A percentile compares a stretch with the other conserved stretches of the same genome.
Evolutionary conservation across 331 rosid species (phyloP).

Genomic region (Erythrophleum ivorense): DNA sequence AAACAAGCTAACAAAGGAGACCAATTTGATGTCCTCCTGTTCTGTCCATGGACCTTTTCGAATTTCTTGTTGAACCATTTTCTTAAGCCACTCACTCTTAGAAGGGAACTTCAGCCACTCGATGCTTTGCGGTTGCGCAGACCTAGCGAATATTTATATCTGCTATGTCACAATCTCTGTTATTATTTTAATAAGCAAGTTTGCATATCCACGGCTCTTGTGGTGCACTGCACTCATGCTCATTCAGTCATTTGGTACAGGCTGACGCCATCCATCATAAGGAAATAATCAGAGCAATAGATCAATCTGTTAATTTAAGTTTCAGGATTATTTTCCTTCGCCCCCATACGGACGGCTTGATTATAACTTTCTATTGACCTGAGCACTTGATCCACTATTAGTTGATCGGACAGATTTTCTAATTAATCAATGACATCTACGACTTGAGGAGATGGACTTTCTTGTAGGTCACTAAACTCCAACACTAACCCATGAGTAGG

Average conservation of each 20-base stretch:
- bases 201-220: constrained; percentile 57
- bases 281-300: constrained; percentile 40
- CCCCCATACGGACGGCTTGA: constrained; percentile 11
- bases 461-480: not conserved
- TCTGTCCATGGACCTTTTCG: constrained; percentile 97
- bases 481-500: too few relatives aligned
- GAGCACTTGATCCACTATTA: constrained; percentile 7
- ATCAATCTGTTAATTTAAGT: constrained; percentile 47
- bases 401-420: not conserved
- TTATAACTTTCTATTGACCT: not conserved
- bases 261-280: constrained; percentile 49
- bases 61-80: constrained; percentile 56
- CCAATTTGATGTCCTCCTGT: constrained; percentile 77
- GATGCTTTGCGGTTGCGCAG: constrained; percentile 14
- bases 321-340: constrained; percentile 35
- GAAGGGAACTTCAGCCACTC: not conserved
- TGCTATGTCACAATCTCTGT: not conserved
- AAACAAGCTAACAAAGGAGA: constrained; percentile 73
- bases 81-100: constrained; percentile 30
- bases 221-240: constrained; percentile 46
- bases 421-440: not conserved
- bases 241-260: constrained; percentile 41
- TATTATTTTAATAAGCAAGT: constrained; percentile 45
- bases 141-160: constrained; percentile 51
- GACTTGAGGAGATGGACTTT: not conserved